phyloP scores from a whole-genome alignment of 2,329 filamentous ascomycete genomes.

The Ascochyta viciae-villosae region DNA sequence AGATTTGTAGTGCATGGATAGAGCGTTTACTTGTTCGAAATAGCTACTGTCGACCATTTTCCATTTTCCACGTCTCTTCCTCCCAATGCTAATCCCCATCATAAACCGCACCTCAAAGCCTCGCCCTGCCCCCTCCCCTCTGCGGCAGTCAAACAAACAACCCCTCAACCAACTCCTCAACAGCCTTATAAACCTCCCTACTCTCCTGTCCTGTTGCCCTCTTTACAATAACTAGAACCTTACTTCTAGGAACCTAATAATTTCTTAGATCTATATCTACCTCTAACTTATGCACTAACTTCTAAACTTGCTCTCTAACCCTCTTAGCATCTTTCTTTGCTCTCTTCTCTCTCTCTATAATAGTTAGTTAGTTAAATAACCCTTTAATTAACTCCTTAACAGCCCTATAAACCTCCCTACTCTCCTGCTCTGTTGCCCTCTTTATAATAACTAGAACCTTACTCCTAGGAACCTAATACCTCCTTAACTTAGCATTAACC shows the following conservation, averaged over 20 bases:
- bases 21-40: neutral
- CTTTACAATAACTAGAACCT: conserved; percentile 54
- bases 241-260: conserved; percentile 53
- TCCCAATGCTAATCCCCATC: neutral
- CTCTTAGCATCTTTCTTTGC: conserved; percentile 52
- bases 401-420: too few species aligned
- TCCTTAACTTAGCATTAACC: too few species aligned
- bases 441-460: too few species aligned
- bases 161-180: conserved; percentile 52
- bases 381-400: too few species aligned
- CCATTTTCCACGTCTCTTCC: too few species aligned
- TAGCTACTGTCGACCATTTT: too few species aligned
- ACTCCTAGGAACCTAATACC: too few species aligned
- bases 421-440: too few species aligned
- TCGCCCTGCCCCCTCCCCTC: neutral
- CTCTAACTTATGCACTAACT: conserved; percentile 48
- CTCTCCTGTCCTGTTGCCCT: conserved; percentile 54
- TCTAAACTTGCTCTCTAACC: conserved; percentile 55
- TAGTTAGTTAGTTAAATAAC: too few species aligned
- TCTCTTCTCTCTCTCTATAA: too few species aligned
- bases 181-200: conserved; percentile 53
- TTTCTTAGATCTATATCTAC: conserved; percentile 27
- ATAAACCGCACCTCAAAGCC: neutral
- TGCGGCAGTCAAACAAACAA: conserved; percentile 45
- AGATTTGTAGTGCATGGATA: neutral